phyloP scores from a whole-genome alignment of 495 filamentous ascomycete genomes.

The Penicillium alfredii region DNA sequence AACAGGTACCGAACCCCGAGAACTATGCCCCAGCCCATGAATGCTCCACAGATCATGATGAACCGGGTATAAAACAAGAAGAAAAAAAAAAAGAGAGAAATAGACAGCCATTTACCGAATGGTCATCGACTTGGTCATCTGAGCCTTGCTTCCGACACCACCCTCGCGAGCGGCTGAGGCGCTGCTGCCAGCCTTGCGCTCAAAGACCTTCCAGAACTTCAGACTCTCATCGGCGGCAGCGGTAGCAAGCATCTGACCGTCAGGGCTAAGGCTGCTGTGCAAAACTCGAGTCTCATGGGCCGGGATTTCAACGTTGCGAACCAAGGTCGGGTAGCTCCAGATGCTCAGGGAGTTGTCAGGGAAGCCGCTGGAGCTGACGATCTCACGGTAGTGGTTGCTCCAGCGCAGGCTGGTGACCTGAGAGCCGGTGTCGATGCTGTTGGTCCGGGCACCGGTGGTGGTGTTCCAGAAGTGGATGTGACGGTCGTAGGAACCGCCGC shows the following conservation, averaged over 20 bases:
- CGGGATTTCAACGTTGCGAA: conserved; percentile 96
- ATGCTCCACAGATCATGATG: conserved; percentile 20
- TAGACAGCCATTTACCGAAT: conserved; percentile 63
- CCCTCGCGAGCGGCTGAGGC: conserved; percentile 51
- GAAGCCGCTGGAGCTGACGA: conserved; percentile 93
- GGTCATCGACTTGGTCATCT: conserved; percentile 93
- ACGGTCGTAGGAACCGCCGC: conserved; percentile 91
- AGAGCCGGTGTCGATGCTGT: conserved; percentile 96
- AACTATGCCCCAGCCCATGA: conserved; percentile 22
- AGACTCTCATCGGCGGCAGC: conserved; percentile 93
- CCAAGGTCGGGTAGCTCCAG: conserved; percentile 95
- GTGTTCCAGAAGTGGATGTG: conserved; percentile 99
- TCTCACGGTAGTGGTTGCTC: conserved; percentile 95
- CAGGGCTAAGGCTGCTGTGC: conserved; percentile 89
- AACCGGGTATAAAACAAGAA: conserved; percentile 15
- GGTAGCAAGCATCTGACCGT: conserved; percentile 95
- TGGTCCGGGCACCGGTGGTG: conserved; percentile 91
- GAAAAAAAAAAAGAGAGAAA: conserved; percentile 21
- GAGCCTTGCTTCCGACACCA: conserved; percentile 55
- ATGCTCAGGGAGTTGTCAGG: conserved; percentile 98
- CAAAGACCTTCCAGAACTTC: conserved; percentile 99
- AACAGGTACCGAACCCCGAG: conserved; percentile 11
- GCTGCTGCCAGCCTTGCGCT: conserved; percentile 80
- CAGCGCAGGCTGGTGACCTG: conserved; percentile 94
- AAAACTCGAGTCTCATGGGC: conserved; percentile 97